Conservation (phyloP, 169 alveolate species). For the Plasmodium inui region DNA sequence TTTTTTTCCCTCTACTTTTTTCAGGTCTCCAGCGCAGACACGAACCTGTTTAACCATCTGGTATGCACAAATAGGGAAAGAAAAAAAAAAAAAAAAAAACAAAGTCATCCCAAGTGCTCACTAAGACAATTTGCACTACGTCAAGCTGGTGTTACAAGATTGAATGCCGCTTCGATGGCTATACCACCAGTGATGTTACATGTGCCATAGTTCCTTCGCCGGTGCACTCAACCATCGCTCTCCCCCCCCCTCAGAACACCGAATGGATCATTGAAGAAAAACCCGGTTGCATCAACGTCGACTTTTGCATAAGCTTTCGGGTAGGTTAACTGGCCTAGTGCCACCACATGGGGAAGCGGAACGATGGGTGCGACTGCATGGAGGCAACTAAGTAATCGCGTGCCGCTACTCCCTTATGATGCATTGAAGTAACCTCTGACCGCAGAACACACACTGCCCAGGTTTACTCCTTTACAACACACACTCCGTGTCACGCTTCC, state of each 20-base stretch:
- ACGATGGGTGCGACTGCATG: neutral
- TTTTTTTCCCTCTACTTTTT: neutral
- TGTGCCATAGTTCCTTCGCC: neutral
- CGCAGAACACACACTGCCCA: neutral
- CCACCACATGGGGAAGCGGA: neutral
- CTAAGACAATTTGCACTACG: neutral
- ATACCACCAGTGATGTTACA: neutral
- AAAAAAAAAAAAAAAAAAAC: neutral
- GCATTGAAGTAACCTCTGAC: neutral
- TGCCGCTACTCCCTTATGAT: neutral
- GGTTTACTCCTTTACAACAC: neutral
- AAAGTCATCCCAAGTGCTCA: neutral
- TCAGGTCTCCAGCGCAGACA: conserved; percentile 53
- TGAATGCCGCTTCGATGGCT: neutral
- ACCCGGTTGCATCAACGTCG: conserved; percentile 26
- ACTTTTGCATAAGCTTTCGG: conserved; percentile 61
- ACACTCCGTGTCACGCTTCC: neutral
- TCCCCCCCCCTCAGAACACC: conserved; percentile 1
- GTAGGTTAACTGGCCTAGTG: neutral
- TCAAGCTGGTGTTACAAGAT: neutral
- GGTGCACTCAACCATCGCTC: no score
- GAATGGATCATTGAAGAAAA: conserved; percentile 51
- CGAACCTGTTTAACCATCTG: conserved; percentile 34
- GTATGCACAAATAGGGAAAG: neutral
- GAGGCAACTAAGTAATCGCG: neutral